These are phyloP conservation scores for Lactifluus subvellereus DNA, from an alignment of 768 basidiomycete genomes.

Conservation along the genomic window DNA sequence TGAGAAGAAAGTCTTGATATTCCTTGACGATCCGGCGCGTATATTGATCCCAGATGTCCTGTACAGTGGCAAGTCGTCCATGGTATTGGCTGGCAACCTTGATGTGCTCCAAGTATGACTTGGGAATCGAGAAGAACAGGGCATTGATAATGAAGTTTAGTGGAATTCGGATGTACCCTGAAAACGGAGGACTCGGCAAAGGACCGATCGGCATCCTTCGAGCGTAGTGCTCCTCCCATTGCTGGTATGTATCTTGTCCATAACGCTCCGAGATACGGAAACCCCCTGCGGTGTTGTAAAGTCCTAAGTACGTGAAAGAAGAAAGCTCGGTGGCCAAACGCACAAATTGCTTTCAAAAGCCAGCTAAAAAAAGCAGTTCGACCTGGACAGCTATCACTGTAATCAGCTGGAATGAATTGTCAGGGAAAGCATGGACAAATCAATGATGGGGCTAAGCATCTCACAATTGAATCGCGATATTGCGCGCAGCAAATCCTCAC, in stretches of 20 bases:
- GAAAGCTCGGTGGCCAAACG: not conserved
- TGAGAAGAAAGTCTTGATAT: constrained; percentile 51
- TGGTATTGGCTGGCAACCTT: constrained; percentile 44
- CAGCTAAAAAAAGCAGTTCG: constrained; percentile 45
- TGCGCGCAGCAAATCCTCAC: constrained; percentile 43
- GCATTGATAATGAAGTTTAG: constrained; percentile 38
- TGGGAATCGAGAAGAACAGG: constrained; percentile 49
- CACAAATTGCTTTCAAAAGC: constrained; percentile 46
- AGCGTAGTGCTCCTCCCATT: constrained; percentile 6
- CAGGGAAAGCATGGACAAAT: not conserved
- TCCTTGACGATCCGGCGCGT: constrained; percentile 47
- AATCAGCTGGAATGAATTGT: not conserved
- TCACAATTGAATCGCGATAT: constrained; percentile 22
- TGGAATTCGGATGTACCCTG: constrained; percentile 27
- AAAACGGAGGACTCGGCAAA: constrained; percentile 7
- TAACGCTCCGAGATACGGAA: constrained; percentile 43
- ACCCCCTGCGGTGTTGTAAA: constrained; percentile 29
- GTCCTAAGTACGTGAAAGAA: not conserved
- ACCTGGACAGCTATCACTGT: constrained; percentile 34
- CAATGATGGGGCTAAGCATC: not conserved
- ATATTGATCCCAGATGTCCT: constrained; percentile 45
- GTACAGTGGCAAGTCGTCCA: constrained; percentile 44
- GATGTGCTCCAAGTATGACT: constrained; percentile 46
- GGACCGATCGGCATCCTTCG: constrained; percentile 28
- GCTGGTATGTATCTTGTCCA: constrained; percentile 36